phyloP scores from a whole-genome alignment of 331 rosid genomes.

The Prunus yedoensis region DNA sequence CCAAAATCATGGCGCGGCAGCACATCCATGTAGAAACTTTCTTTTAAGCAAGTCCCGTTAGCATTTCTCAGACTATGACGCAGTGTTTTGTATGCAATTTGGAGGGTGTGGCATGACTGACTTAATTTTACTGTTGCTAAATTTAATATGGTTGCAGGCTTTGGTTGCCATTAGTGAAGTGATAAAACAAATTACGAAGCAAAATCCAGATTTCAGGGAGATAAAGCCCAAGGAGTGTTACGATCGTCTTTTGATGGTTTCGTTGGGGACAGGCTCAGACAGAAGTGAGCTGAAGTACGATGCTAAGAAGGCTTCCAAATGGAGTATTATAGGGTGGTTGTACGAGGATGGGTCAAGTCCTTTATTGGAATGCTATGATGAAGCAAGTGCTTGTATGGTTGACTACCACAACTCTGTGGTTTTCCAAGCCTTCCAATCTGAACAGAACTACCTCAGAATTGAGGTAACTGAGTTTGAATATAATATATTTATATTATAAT shows the following conservation, averaged over 20 bases:
- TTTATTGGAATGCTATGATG: conserved; percentile 37
- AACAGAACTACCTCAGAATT: conserved; percentile 41
- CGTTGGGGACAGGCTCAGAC: conserved; percentile 52
- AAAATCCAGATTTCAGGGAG: conserved; percentile 14
- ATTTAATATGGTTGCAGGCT: conserved; percentile 21
- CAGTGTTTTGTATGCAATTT: not conserved
- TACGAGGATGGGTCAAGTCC: conserved; percentile 39
- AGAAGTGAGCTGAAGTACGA: conserved; percentile 30
- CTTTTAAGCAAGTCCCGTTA: no score
- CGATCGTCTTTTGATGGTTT: conserved; percentile 44
- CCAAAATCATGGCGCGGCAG: no score
- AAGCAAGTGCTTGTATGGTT: conserved; percentile 48
- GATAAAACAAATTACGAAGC: conserved; percentile 18
- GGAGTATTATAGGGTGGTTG: conserved; percentile 47
- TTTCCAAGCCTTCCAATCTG: conserved; percentile 36
- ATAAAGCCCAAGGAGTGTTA: conserved; percentile 22
- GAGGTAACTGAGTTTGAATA: conserved; percentile 29
- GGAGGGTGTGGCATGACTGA: not conserved
- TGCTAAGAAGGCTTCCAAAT: conserved; percentile 37
- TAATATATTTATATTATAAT: not conserved
- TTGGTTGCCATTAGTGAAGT: conserved; percentile 54
- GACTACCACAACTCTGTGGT: conserved; percentile 33
- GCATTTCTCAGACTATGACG: no score
- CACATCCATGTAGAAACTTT: no score
- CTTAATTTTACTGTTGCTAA: not conserved